phyloP scores from a whole-genome alignment of 1,139 yeast genomes.

The Blastobotrys buckinghamii region DNA sequence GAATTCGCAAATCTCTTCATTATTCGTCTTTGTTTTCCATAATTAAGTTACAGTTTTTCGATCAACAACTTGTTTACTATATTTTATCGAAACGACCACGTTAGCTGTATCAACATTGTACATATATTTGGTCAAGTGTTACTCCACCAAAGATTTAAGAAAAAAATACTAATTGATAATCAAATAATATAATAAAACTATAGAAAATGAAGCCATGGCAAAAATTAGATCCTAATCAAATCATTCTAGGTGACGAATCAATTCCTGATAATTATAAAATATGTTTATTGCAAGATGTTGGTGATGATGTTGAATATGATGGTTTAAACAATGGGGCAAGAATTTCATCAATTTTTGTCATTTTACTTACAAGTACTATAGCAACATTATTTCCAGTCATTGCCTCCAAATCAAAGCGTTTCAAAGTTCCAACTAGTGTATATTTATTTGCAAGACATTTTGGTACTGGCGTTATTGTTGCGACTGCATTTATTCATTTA shows the following conservation, averaged over 20 bases:
- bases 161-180: no score
- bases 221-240: slow-evolving; percentile 25
- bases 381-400: slow-evolving; percentile 42
- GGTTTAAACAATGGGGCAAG: slow-evolving; percentile 55
- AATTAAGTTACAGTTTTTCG: no score
- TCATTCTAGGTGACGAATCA: slow-evolving; percentile 26
- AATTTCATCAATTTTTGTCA: slow-evolving; percentile 67
- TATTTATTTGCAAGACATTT: slow-evolving; percentile 60
- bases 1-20: no score
- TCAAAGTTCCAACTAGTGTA: slow-evolving; percentile 50
- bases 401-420: slow-evolving; percentile 24
- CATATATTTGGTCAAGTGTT: no score
- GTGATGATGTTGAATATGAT: slow-evolving; percentile 36
- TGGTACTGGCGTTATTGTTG: slow-evolving; percentile 88
- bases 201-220: slow-evolving; percentile 4
- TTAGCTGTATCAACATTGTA: no score
- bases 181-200: background rate
- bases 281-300: slow-evolving; percentile 37
- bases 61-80: no score
- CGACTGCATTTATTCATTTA: slow-evolving; percentile 83
- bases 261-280: slow-evolving; percentile 36
- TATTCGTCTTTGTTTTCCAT: no score
- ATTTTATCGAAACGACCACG: no score
- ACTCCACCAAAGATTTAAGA: no score
- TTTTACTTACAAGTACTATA: slow-evolving; percentile 50